Evolutionary conservation across 2,329 filamentous ascomycete genomes (phyloP).

Genomic region (Aspergillus jensenii): DNA sequence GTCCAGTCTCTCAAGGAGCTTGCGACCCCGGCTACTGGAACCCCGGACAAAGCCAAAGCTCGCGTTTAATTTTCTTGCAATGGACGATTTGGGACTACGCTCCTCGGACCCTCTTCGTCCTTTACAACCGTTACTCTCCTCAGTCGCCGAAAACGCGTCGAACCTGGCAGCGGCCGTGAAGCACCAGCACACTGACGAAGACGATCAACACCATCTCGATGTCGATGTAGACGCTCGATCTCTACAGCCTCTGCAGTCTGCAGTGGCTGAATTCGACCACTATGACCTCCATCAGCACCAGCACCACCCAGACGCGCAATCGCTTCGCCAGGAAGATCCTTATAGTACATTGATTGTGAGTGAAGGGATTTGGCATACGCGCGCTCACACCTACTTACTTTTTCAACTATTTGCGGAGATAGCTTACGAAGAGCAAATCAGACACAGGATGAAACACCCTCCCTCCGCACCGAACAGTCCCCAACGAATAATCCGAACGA

Average conservation of each 20-base stretch:
- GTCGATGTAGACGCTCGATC: constrained; percentile 23
- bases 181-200: constrained; percentile 8
- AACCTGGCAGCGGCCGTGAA: constrained; percentile 18
- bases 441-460: constrained; percentile 13
- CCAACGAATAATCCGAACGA: constrained; percentile 11
- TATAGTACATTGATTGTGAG: constrained; percentile 16
- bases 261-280: constrained; percentile 23
- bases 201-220: constrained; percentile 20
- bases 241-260: constrained; percentile 27
- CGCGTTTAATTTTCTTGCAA: constrained; percentile 9
- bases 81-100: constrained; percentile 26
- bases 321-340: constrained; percentile 16
- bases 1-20: background rate
- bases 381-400: background rate
- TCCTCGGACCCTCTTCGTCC: constrained; percentile 21
- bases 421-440: background rate
- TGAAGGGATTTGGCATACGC: background rate
- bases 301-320: constrained; percentile 13
- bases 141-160: constrained; percentile 25
- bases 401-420: background rate
- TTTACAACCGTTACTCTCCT: constrained; percentile 22
- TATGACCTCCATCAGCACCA: constrained; percentile 15
- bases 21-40: background rate
- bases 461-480: constrained; percentile 19
- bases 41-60: background rate